Percentiles rank a stretch among this genome's conserved stretches.
These are phyloP conservation scores for Agarophyton chilense DNA, from an alignment of 23 red algal species.

Conservation along the genomic window DNA sequence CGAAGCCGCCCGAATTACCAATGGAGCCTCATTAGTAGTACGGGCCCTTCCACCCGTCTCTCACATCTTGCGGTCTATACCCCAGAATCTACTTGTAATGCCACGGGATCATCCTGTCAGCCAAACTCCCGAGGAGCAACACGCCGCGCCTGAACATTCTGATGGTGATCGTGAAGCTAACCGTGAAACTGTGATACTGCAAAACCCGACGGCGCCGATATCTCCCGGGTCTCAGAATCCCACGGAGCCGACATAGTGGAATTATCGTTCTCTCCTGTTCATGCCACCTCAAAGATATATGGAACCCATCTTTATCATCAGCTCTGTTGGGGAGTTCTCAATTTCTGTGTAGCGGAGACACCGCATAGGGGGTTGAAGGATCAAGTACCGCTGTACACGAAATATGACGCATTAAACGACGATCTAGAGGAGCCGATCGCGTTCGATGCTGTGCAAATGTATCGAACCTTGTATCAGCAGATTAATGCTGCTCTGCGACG, in stretches of 20 bases:
- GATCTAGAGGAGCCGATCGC: no score
- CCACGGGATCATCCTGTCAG: neutral
- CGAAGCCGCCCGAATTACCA: neutral
- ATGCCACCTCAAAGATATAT: no score
- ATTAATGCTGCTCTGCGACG: no score
- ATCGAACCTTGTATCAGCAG: no score
- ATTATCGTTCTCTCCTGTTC: neutral
- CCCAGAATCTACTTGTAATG: neutral
- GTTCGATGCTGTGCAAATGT: no score
- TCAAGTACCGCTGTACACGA: no score
- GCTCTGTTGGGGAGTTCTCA: no score
- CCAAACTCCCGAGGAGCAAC: neutral
- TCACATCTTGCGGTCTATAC: neutral
- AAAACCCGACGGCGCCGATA: neutral
- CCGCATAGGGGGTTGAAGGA: no score
- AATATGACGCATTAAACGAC: no score
- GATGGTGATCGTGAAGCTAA: neutral
- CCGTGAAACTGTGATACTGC: neutral
- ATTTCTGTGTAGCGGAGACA: no score
- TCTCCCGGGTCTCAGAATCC: neutral
- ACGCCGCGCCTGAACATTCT: neutral
- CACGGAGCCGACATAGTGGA: neutral
- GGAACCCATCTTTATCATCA: no score
- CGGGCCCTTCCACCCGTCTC: constrained; percentile 3
- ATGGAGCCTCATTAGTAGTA: constrained; percentile 1